Evolutionary conservation across 371 early-diverging fungal genomes (phyloP), one percentile per base, ranked within the genome.

Genomic region (Lichtheimia ornata): DNA sequence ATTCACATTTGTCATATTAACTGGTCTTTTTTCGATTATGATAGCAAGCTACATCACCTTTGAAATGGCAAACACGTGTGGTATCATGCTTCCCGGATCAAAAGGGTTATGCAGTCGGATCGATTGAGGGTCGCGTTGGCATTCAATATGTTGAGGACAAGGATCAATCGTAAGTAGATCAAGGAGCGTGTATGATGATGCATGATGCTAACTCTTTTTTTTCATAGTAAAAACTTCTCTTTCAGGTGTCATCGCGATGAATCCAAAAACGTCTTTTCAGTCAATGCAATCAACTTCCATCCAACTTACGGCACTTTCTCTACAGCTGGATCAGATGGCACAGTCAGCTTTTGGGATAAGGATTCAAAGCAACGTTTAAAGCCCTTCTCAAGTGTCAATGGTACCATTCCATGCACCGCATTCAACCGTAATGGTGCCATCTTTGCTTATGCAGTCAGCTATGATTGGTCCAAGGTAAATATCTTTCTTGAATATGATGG

Each of bases 391-490:
- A 83, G 82, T 47, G 70, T 81, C 28, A 84, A 84, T 22, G 77
- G 69, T 2, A 91, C 93, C 13, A 90, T 99, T 53, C 72, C 92
- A 3, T 78, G 88, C 44, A 85, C 94, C 4, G 83, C 92, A 0
- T 97, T 97, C 72, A 96, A 91, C 70, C 79, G 87, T 22, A 91
- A 90, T 50, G 98, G 98, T 40, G 82, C 76, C 24, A 92, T 96
- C 54, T 95, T 96, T 69, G 97, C 97, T 13, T 98, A 98, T 70
- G 95, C 94, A 2, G 81, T 89, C n/a, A 88, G 94, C 27, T 97
- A 99, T 71, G 99, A 99, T 76, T 99, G 99, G 99, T 82, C 88
- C 71, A 97, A 96, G 84, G 99, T 56, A 17, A 7, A n/a, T 7
- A 11, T 24, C n/a, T 56, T 6, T 35, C 7, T 22, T 13, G 2